Base-by-base conservation (phyloP, 1,284 basidiomycete species). In the Termitomyces sp. region DNA sequence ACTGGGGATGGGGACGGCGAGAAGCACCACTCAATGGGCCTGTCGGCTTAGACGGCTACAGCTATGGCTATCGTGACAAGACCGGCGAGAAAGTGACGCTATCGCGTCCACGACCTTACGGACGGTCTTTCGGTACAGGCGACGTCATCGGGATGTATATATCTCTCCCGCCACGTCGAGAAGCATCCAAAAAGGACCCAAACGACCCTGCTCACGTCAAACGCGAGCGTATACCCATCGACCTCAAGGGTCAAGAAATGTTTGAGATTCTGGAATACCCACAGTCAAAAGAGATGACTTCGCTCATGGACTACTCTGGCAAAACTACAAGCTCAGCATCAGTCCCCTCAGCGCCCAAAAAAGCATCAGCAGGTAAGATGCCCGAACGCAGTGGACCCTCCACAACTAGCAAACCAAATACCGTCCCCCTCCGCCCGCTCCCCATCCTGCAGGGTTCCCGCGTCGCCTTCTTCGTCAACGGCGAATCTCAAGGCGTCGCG, bases 111-210 rank as follows among this genome's bases (percentile, higher is more conserved):
- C 78, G 82, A 40, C 78, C 86, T 0, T 98, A 97, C 64, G 90
- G 88, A 9, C 73, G 75, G 28, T 62, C 83, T 0, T 96, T 92
- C 66, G 75, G 75, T 41, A 80, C 91, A 0, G 94, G 94, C 11
- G 93, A 98, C 69, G 86, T 95, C 5, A 76, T 99, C 38, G 97
- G 97, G 7, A 86, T 98, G 78, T 95, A 93, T 68, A 89, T 97
- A 51, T 91, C 83, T 46, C 81, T 99, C 2, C 96, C 96, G 1
- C 75, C 81, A 0, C 77, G 79, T 37, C 76, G 79, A 33, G 66
- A 75, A 58, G 76, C 82, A 5, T 71, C 79, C 60, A 71, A 70
- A 42, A 74, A 79, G 41, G 83, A 88, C 61, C 75, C 78, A 2
- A 68, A 81, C 62, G 91, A 96, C 65, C 83, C 87, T 0, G 87